Evolutionary conservation across 148 eudicot species (phyloP).

Genomic region (Vaccinium vitisidaea): DNA sequence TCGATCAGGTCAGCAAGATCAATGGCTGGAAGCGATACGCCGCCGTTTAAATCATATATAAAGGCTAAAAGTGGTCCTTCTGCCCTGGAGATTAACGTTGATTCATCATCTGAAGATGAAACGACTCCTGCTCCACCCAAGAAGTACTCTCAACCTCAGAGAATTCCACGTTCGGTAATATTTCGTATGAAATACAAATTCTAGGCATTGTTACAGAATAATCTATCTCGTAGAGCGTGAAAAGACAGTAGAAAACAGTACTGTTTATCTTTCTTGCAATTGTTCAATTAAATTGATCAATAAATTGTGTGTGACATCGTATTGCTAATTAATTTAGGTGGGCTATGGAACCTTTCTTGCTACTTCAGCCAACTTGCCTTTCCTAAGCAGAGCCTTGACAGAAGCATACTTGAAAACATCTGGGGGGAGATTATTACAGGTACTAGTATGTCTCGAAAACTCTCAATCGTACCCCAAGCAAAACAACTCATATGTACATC

Average conservation of each 20-base stretch:
- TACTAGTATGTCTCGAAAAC: too few species aligned
- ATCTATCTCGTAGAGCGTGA: too few species aligned
- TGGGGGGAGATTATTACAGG: constrained; percentile 39
- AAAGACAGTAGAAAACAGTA: background rate
- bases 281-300: background rate
- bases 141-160: constrained; percentile 11
- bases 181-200: background rate
- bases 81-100: constrained; percentile 11
- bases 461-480: too few species aligned
- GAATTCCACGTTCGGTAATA: constrained; percentile 22
- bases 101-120: constrained; percentile 32
- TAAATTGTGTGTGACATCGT: too few species aligned
- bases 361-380: constrained; percentile 39
- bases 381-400: constrained; percentile 33
- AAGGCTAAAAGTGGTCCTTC: constrained; percentile 32
- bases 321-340: constrained; percentile 21
- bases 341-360: constrained; percentile 44
- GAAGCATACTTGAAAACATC: constrained; percentile 30
- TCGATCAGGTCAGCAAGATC: constrained; percentile 35
- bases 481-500: too few species aligned
- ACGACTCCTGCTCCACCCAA: background rate
- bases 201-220: background rate
- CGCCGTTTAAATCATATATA: constrained; percentile 22
- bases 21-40: constrained; percentile 31
- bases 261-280: background rate